These are phyloP conservation scores for Termitomyces sp. DNA, from an alignment of 768 basidiomycete genomes.

Conservation along the genomic window DNA sequence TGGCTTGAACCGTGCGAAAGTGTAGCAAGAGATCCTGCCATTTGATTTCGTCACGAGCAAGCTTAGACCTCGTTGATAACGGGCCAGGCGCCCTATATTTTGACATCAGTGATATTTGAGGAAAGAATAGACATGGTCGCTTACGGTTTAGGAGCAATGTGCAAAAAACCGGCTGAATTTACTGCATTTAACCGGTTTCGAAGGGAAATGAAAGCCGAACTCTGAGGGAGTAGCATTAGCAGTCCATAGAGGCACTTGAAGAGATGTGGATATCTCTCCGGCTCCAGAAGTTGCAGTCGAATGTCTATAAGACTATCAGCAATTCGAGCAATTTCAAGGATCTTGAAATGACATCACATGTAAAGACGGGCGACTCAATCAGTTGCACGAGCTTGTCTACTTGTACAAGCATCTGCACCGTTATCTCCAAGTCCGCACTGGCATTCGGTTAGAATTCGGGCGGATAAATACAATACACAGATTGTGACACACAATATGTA, in stretches of 20 bases:
- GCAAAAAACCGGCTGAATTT: constrained; percentile 90
- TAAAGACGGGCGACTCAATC: constrained; percentile 97
- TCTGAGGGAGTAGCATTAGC: constrained; percentile 95
- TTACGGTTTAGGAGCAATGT: constrained; percentile 84
- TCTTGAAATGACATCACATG: constrained; percentile 51
- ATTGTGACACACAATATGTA: constrained; percentile 74
- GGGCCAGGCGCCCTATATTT: constrained; percentile 25
- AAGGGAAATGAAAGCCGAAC: constrained; percentile 91
- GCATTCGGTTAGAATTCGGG: not conserved
- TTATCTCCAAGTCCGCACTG: constrained; percentile 96
- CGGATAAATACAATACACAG: not conserved
- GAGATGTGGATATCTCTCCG: constrained; percentile 92
- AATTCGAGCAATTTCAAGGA: not conserved
- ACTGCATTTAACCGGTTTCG: constrained; percentile 93
- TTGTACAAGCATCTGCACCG: constrained; percentile 90
- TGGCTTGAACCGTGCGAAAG: constrained; percentile 84
- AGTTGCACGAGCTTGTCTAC: constrained; percentile 97
- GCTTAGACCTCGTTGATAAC: constrained; percentile 65
- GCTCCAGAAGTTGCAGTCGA: constrained; percentile 92
- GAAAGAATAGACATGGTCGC: constrained; percentile 17
- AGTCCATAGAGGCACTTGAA: constrained; percentile 98
- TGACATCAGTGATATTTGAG: not conserved
- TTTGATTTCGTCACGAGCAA: constrained; percentile 85
- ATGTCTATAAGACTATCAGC: constrained; percentile 44
- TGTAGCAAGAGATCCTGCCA: constrained; percentile 94